Evolutionary conservation across 2,329 filamentous ascomycete genomes (phyloP).

Genomic region (Ceratocystis destructans): DNA sequence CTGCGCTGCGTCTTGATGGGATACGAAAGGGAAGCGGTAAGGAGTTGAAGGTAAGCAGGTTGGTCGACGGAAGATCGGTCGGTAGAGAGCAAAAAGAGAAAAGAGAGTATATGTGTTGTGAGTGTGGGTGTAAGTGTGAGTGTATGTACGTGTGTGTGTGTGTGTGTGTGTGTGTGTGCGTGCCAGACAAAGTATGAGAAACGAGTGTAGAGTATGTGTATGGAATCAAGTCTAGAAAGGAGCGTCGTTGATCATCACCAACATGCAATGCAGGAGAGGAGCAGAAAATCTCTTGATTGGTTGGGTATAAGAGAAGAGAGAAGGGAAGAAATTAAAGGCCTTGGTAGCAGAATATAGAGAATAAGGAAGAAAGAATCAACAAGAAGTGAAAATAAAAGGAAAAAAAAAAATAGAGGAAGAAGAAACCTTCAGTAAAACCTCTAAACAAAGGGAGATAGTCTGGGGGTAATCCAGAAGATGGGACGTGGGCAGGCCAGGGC

Average conservation of each 20-base stretch:
- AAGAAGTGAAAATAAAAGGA: neutral
- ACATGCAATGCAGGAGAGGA: neutral
- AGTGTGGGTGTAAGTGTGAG: neutral
- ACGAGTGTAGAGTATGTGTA: neutral
- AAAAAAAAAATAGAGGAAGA: neutral
- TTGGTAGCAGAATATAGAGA: neutral
- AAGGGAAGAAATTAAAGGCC: neutral
- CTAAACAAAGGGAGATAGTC: neutral
- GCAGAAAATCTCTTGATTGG: neutral
- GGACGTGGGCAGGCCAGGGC: neutral
- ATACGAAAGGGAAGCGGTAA: neutral
- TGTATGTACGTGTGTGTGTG: neutral
- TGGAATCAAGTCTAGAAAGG: neutral
- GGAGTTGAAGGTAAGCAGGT: neutral
- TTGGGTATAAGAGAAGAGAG: neutral
- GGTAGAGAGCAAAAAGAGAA: too few species aligned
- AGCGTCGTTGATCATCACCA: constrained; percentile 6
- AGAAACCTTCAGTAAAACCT: neutral
- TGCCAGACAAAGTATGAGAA: neutral
- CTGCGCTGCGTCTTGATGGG: too few species aligned
- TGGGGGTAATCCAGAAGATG: neutral
- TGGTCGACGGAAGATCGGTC: too few species aligned
- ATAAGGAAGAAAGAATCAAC: neutral
- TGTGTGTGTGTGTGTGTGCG: neutral
- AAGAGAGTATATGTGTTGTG: neutral